Base-by-base conservation (phyloP, 2,329 filamentous ascomycete genomes). In the Fonsecaea monophora region DNA sequence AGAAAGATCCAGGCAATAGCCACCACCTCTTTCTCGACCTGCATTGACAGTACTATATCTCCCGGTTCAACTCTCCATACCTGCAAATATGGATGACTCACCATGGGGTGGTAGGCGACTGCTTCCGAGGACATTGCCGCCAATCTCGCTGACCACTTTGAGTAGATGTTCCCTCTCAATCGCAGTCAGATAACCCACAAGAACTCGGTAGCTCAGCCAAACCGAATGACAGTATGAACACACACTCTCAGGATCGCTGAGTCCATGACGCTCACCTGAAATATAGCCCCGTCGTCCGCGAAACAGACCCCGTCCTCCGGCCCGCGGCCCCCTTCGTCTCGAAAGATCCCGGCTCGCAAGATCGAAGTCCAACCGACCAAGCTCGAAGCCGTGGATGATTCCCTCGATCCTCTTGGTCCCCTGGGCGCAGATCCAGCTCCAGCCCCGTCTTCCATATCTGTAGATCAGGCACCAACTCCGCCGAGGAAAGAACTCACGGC, bases 351-450 rank as follows among this genome's bases (percentile, higher is more conserved):
- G n/a, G 80, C 82, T 62, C 83, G 85, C 68, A 86, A 86, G 75
- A 82, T 88, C 74, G 86, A 81, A 74, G 83, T 83, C 40, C 86
- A 89, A 74, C 83, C 86, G 37, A 89, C 86, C 53, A 85, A 84
- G 64, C 80, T 89, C 68, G 86, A 89, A 78, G 85, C 85, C 60
- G 85, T 88, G 67, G 87, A 89, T 71, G 84, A 87, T 74, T 83
- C 86, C 53, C 79, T 87, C 66, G 87, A 88, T 62, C 87, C 87
- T 35, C 79, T 90, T 54, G 87, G 87, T 53, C 87, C 87, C 57
- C 77, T 88, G 15, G 85, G 86, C 10, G 59, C 32, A 50, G 73
- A 76, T 53, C 70, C 73, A 45, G 74, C 72, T 32, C 74, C 78
- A 2, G 53, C 59, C 15, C 53, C 62, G n/a, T 54, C 68, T 30